phyloP scores from a whole-genome alignment of 768 basidiomycete genomes.

The Mrakia hoshinonis region DNA sequence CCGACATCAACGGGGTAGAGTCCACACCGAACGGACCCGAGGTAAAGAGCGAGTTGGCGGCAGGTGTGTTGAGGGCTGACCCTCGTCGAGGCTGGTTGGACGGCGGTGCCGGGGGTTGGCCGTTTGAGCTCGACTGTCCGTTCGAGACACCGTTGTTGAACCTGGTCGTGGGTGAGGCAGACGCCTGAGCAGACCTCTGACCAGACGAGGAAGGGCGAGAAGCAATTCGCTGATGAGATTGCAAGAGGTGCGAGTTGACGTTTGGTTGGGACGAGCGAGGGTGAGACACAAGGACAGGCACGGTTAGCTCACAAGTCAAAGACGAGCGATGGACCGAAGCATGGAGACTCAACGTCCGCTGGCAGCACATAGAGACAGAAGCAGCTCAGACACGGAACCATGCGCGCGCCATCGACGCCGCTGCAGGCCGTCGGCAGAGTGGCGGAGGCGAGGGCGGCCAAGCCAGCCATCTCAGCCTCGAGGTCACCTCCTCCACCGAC shows the following conservation, averaged over 20 bases:
- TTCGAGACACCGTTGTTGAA: background rate
- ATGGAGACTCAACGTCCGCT: too few species aligned
- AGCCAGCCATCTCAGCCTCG: background rate
- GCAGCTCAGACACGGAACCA: too few species aligned
- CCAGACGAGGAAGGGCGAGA: slow-evolving; percentile 7
- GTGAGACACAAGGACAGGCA: background rate
- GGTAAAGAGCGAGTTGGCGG: slow-evolving; percentile 29
- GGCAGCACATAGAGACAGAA: too few species aligned
- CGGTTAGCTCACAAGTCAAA: too few species aligned
- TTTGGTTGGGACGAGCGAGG: background rate
- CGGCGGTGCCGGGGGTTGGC: slow-evolving; percentile 2
- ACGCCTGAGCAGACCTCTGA: background rate
- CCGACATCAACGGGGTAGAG: slow-evolving; percentile 17
- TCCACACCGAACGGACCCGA: slow-evolving; percentile 23
- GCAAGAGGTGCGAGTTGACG: background rate
- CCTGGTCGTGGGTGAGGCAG: background rate
- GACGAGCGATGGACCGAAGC: too few species aligned
- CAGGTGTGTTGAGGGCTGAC: slow-evolving; percentile 27
- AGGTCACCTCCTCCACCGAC: background rate
- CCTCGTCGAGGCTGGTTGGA: slow-evolving; percentile 19
- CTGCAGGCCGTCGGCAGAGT: too few species aligned
- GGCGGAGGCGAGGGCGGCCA: background rate
- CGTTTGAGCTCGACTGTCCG: background rate
- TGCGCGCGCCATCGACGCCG: too few species aligned
- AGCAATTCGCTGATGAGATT: background rate